Percentiles rank a stretch among this genome's conserved stretches.
These are phyloP conservation scores for Colletotrichum salicis DNA, from an alignment of 2,329 filamentous ascomycete species.

Conservation along the genomic window DNA sequence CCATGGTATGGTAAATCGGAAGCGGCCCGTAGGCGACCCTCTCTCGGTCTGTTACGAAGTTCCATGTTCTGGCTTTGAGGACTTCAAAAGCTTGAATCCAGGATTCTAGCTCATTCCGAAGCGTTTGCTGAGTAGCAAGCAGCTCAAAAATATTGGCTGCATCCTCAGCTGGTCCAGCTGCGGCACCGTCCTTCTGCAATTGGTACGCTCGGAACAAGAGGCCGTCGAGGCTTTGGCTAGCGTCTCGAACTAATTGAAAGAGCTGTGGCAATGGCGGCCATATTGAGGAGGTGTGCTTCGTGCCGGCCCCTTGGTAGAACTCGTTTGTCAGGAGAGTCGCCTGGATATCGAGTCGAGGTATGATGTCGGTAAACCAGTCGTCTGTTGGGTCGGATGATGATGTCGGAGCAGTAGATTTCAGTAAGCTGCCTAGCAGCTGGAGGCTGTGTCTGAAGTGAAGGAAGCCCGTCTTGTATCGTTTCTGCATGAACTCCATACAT, in stretches of 20 bases:
- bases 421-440: conserved; percentile 40
- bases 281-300: not conserved
- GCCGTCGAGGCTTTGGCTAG: conserved; percentile 14
- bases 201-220: conserved; percentile 5
- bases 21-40: conserved; percentile 42
- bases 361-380: conserved; percentile 55
- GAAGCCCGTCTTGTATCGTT: conserved; percentile 49
- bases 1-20: conserved; percentile 53
- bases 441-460: conserved; percentile 56
- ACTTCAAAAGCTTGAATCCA: conserved; percentile 42
- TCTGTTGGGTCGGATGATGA: conserved; percentile 44
- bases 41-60: conserved; percentile 35
- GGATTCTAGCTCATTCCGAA: conserved; percentile 21
- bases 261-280: not conserved
- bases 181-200: not conserved
- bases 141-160: not conserved
- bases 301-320: not conserved
- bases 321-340: conserved; percentile 38
- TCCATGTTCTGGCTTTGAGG: conserved; percentile 34
- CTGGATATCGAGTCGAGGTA: conserved; percentile 46
- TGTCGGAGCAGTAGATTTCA: conserved; percentile 38
- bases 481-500: conserved; percentile 47
- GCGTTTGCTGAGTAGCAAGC: not conserved
- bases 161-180: not conserved
- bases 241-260: conserved; percentile 16